Evolutionary conservation across 2,329 filamentous ascomycete genomes (phyloP), one percentile per base, ranked within the genome.

Genomic region (Xylaria arbuscula): DNA sequence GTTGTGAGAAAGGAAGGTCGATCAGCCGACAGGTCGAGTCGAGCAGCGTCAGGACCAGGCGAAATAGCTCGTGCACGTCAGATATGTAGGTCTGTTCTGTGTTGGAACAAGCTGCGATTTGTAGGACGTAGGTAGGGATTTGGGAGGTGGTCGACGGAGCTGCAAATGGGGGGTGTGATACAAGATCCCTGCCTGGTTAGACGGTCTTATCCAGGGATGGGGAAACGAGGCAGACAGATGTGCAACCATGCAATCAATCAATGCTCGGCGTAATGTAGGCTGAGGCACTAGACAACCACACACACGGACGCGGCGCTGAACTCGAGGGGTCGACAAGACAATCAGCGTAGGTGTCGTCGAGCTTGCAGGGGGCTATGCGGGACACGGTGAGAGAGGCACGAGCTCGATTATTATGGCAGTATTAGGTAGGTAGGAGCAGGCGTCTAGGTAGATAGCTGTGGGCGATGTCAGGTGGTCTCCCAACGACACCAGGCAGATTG

Each of bases 131-230:
- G 40, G 13, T 45, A n/a, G 40, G 40, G 17, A 45, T n/a, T 42
- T 42, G 17, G 38, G 15, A 38, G 7, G 32, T 54, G 28, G 22
- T 24, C n/a, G 32, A 47, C 34, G 32, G 58, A 5, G n/a, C 45
- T 38, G 55, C 36, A 17, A 32, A 56, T 55, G 60, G 60, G 51
- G 45, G 53, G 57, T 34, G 62, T 65, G 24, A 61, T 42, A 66
- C 57, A 56, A 57, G 60, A 34, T 42, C 55, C 54, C 56, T 48
- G 53, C n/a, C 42, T 51, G 19, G 19, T 36, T 32, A 17, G 38
- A 32, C 15, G 40, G 11, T n/a, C 10, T 50, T 58, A 34, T 56
- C 24, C 32, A 47, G 32, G 24, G 38, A 40, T 19, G 32, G 50
- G 22, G 50, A 48, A 60, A 48, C 50, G 28, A 57, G 62, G 42